A percentile compares a stretch with the other conserved stretches of the same genome.
Evolutionary conservation across 2,329 filamentous ascomycete genomes (phyloP).

Genomic region (Rutstroemia sydowiana): DNA sequence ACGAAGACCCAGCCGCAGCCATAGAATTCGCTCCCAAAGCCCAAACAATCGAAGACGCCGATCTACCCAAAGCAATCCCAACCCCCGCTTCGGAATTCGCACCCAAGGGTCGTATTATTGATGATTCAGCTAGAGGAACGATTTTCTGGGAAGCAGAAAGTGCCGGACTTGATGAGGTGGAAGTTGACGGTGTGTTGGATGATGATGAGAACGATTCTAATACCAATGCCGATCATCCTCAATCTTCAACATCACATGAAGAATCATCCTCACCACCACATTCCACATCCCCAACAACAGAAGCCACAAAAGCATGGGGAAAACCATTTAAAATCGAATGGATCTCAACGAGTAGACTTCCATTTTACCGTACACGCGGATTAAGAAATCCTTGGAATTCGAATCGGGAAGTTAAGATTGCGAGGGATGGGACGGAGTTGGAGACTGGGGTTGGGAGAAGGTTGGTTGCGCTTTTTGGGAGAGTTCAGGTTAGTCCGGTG

Average conservation of each 20-base stretch:
- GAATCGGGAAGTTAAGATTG: slow-evolving; percentile 93
- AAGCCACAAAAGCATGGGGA: slow-evolving; percentile 60
- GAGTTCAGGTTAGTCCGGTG: too few species aligned
- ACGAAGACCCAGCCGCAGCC: slow-evolving; percentile 63
- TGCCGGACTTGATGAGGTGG: slow-evolving; percentile 40
- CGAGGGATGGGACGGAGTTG: slow-evolving; percentile 86
- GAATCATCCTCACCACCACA: too few species aligned
- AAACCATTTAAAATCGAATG: slow-evolving; percentile 89
- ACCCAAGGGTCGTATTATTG: slow-evolving; percentile 79
- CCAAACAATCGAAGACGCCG: slow-evolving; percentile 50
- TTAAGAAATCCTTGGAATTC: slow-evolving; percentile 92
- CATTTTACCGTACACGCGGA: slow-evolving; percentile 83
- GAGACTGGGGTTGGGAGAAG: slow-evolving; percentile 74
- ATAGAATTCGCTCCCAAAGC: slow-evolving; percentile 62
- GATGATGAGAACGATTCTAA: slow-evolving; percentile 36
- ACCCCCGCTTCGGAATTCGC: slow-evolving; percentile 72
- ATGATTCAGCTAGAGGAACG: slow-evolving; percentile 86
- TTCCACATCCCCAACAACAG: too few species aligned
- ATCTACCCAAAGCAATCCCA: slow-evolving; percentile 70
- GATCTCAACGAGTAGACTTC: slow-evolving; percentile 74
- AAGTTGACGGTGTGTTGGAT: slow-evolving; percentile 35
- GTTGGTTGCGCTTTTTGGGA: slow-evolving; percentile 76
- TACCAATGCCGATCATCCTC: slow-evolving; percentile 29
- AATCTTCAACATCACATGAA: too few species aligned
- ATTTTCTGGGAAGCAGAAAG: slow-evolving; percentile 90